Base-by-base conservation (phyloP, 2,329 filamentous ascomycete species). In the Beauveria rudraprayagi region DNA sequence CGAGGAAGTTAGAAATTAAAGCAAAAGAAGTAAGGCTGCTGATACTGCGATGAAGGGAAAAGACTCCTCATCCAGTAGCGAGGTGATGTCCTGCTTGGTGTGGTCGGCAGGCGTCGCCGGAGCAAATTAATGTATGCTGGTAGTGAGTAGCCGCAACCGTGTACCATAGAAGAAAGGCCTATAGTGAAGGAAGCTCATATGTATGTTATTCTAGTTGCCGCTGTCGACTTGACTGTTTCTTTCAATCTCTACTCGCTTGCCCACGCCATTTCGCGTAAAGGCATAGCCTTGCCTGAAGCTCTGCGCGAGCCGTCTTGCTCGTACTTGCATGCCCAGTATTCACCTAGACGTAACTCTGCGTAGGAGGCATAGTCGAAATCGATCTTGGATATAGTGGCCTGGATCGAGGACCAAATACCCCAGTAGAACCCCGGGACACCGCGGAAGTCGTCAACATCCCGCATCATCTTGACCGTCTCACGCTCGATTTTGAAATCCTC, bases 331-430 rank as follows among this genome's bases (percentile, higher is more conserved):
- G 88, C 91, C 83, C 88, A 96, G 76, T 97, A 97, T 77, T 97
- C 94, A 56, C 89, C 87, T 6, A 99, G 78, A 60, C 94, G 82
- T 17, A 88, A 76, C 73, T 97, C 91, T 11, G 94, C 93, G 72
- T 97, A 99, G 9, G 83, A 85, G 48, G 91, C 90, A 72, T 99
- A 99, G 75, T 99, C 92, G 70, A 99, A 99, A 71, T 97, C 90
- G 68, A 99, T 99, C 65, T 93, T 85, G 11, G 91, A 96, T 66
- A 99, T 97, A 60, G 85, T 90, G 2, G 92, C 90, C 78, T 99
- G 94, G 66, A 99, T 97, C 65, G 95, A 78, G 8, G 92, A 89
- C 94, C 94, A 99, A 62, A 97, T 91, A 26, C 94, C 94, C 92
- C 89, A 91, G 73, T 83, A 86, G 70, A 99, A 91, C 8, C 94